Conservation (phyloP, 306 rosid genomes). For the Fragaria vesca region DNA sequence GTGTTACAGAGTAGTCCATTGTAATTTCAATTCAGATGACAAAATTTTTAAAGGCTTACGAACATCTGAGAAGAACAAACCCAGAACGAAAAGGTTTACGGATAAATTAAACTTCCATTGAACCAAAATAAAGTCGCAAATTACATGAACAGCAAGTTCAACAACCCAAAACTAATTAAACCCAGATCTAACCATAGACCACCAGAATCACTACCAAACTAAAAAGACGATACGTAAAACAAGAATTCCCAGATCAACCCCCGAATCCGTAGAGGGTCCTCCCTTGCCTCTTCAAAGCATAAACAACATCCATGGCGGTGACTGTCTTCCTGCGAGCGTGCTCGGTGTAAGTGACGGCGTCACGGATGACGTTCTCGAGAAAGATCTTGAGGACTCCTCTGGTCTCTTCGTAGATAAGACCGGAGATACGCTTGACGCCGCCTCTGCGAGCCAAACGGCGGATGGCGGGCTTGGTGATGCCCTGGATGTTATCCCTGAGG, state of each 20-base stretch:
- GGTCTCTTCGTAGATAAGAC: background rate
- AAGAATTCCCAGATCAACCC: slow-evolving; percentile 8
- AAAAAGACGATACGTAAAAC: no score
- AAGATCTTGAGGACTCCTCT: background rate
- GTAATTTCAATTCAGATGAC: no score
- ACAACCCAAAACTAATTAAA: background rate
- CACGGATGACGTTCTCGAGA: background rate
- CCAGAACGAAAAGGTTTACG: background rate
- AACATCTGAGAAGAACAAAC: no score
- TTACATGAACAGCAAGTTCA: slow-evolving; percentile 1
- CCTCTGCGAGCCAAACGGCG: background rate
- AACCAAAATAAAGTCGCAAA: background rate
- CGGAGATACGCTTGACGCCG: background rate
- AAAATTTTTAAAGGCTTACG: no score
- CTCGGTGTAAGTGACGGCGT: background rate
- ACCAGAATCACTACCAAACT: background rate
- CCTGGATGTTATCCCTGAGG: background rate
- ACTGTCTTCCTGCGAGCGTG: background rate
- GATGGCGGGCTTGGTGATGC: background rate
- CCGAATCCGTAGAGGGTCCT: slow-evolving; percentile 10
- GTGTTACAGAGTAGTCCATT: no score
- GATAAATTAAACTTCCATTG: background rate
- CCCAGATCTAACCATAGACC: slow-evolving; percentile 10
- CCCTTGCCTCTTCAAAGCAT: background rate
- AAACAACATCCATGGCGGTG: background rate